Conservation (phyloP, 75 land plant genomes). For the Pinus tabuliformis region DNA sequence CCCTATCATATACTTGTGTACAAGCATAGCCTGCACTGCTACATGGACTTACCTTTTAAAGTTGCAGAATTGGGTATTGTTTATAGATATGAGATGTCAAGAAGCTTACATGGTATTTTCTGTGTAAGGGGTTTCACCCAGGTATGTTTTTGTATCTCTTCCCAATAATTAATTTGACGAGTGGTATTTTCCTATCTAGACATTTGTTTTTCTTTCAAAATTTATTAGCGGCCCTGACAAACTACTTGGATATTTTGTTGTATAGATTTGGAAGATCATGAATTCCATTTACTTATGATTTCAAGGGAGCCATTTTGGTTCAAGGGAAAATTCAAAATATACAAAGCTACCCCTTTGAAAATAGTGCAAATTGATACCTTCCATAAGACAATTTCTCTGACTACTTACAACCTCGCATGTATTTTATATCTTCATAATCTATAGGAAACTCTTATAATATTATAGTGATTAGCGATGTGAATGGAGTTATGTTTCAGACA, state of each 20-base stretch:
- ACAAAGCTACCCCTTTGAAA: no score
- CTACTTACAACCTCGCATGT: no score
- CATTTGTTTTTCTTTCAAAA: neutral
- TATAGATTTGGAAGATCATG: neutral
- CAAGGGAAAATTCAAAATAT: neutral
- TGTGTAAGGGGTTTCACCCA: constrained; percentile 99
- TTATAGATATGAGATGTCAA: constrained; percentile 93
- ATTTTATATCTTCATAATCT: no score
- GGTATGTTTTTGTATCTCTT: constrained; percentile 33
- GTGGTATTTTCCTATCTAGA: neutral
- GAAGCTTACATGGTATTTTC: constrained; percentile 95
- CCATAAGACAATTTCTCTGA: no score
- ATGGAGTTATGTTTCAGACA: neutral
- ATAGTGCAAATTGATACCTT: no score
- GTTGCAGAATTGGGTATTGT: constrained; percentile 98
- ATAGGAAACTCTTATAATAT: no score
- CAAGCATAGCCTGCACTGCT: constrained; percentile 70
- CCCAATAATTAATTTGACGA: neutral
- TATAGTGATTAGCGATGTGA: no score
- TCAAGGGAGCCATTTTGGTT: neutral
- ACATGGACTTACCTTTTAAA: constrained; percentile 83
- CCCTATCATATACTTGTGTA: constrained; percentile 94
- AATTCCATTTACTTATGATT: neutral
- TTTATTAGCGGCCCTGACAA: neutral
- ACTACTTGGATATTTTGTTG: neutral